Base-by-base conservation (phyloP, 345 rosid genomes). In the Lepidium africanum region DNA sequence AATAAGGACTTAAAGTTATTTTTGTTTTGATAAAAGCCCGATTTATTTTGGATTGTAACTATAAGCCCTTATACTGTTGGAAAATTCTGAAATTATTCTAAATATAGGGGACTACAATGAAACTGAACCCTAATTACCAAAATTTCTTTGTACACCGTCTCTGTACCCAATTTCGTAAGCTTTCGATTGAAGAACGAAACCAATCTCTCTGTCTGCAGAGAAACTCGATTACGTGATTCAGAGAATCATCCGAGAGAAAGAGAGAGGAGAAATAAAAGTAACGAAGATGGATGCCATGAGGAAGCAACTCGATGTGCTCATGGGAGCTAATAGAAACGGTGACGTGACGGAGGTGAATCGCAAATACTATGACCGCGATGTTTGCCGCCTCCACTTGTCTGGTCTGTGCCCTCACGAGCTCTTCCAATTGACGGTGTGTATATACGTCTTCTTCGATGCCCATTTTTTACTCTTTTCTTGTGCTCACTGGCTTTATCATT, bases 321-420 rank as follows among this genome's bases (percentile, higher is more conserved):
- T 95, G 99, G 99, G 99, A 45, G 99, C 99, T 6, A 95, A 95
- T 70, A 77, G 99, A 25, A 95, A 95, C 78, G 99, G 99, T 69
- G 99, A 95, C 56, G 99, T 91, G 7, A 81, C 85, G 57, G 99
- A 95, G 78, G 96, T 95, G 38, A 91, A 95, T 75, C 97, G 96
- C 67, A 91, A 89, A 80, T 91, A 95, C 84, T 86, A 85, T 88
- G 99, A 95, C 82, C 96, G 97, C 21, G 99, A 95, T 77, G 97
- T 91, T 52, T 95, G 99, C 70, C 99, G 99, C 76, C 85, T 95
- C 84, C 89, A 56, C 80, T 65, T 95, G 27, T 94, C 91, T 72
- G 99, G 97, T 60, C 99, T 91, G 37, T 95, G 99, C 73, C 99
- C 97, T 67, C 99, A 95, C 77, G 99, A 95, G 79, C 97, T 95